Conservation (phyloP, 2,329 filamentous ascomycete genomes). For the Harringtonia aguacate region DNA sequence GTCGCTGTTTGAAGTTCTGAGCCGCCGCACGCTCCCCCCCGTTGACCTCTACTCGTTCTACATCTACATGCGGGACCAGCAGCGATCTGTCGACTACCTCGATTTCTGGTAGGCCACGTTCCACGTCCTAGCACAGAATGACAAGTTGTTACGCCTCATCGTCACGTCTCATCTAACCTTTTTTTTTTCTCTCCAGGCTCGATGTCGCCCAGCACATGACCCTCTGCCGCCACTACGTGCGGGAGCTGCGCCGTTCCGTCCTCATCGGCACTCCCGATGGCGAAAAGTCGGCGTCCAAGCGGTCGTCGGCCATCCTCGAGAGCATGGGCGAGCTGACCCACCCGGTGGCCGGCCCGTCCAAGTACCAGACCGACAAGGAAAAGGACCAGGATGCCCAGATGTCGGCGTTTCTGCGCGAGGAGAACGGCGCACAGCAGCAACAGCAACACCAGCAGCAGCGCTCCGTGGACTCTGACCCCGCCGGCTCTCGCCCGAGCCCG, state of each 20-base stretch:
- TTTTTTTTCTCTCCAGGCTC: conserved; percentile 53
- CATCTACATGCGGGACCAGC: conserved; percentile 98
- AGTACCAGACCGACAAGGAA: conserved; percentile 58
- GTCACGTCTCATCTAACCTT: neutral
- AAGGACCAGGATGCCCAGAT: conserved; percentile 79
- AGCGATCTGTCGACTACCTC: conserved; percentile 92
- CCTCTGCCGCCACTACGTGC: conserved; percentile 91
- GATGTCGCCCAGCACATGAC: conserved; percentile 99
- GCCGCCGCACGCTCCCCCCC: conserved; percentile 83
- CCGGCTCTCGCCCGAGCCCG: conserved; percentile 32
- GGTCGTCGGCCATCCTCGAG: conserved; percentile 72
- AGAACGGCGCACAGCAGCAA: conserved; percentile 16
- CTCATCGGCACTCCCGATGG: conserved; percentile 87
- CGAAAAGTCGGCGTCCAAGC: conserved; percentile 67
- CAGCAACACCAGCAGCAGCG: too few species aligned
- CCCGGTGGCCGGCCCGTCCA: conserved; percentile 47
- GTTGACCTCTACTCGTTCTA: conserved; percentile 98
- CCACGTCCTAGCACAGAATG: too few species aligned
- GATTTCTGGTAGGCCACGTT: conserved; percentile 74
- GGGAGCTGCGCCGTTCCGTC: conserved; percentile 85
- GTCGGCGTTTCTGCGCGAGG: conserved; percentile 75
- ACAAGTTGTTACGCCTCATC: too few species aligned
- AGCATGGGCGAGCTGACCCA: conserved; percentile 56
- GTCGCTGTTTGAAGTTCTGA: conserved; percentile 91
- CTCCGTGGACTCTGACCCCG: conserved; percentile 43